These are phyloP conservation scores for Coprinellus micaceus DNA, from an alignment of 768 basidiomycete species.

Conservation along the genomic window DNA sequence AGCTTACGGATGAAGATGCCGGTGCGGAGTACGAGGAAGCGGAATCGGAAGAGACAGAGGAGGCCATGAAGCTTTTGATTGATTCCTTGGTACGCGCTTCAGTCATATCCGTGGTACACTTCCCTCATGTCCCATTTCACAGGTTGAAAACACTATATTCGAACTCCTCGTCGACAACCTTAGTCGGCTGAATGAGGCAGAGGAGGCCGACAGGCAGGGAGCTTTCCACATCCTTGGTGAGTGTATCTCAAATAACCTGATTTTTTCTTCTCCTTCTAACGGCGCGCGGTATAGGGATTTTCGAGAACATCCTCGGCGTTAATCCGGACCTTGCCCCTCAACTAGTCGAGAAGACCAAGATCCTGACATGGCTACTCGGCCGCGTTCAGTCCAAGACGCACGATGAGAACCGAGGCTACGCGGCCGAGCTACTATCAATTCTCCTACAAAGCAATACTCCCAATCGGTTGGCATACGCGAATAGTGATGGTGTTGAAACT, in stretches of 20 bases:
- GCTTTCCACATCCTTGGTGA: slow-evolving; percentile 89
- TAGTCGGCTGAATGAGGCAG: slow-evolving; percentile 79
- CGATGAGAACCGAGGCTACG: slow-evolving; percentile 90
- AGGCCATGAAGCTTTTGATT: slow-evolving; percentile 70
- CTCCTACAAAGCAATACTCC: slow-evolving; percentile 70
- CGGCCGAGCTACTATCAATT: slow-evolving; percentile 91
- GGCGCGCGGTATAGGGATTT: slow-evolving; percentile 54
- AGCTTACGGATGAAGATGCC: slow-evolving; percentile 93
- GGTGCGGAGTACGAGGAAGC: slow-evolving; percentile 73
- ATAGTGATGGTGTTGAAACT: slow-evolving; percentile 74
- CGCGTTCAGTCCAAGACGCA: slow-evolving; percentile 70
- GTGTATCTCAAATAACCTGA: slow-evolving; percentile 5
- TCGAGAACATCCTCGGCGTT: slow-evolving; percentile 90
- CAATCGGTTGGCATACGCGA: slow-evolving; percentile 67
- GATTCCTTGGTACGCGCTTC: slow-evolving; percentile 62
- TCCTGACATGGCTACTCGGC: slow-evolving; percentile 76
- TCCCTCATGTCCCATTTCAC: neutral
- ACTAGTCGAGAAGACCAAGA: slow-evolving; percentile 69
- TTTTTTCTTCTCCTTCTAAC: neutral
- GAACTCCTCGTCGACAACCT: slow-evolving; percentile 91
- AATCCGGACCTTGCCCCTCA: slow-evolving; percentile 69
- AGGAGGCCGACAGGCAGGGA: slow-evolving; percentile 89
- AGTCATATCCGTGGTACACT: neutral
- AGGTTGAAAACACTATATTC: slow-evolving; percentile 82
- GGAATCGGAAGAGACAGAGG: slow-evolving; percentile 53